Conservation (phyloP, 768 basidiomycete species). For the Multifurca ochricompacta region DNA sequence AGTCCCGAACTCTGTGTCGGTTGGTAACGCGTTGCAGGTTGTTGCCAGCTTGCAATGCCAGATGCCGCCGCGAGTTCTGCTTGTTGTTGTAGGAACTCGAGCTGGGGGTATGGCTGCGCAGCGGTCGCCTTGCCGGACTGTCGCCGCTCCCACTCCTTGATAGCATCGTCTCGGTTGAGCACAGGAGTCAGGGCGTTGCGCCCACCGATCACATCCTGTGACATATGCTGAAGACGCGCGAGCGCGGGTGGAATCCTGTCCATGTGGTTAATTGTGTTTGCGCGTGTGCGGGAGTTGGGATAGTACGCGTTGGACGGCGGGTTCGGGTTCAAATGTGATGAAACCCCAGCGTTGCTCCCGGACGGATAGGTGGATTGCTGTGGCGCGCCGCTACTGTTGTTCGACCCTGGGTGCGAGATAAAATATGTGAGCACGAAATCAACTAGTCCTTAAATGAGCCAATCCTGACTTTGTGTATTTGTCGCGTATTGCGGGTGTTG, state of each 20-base stretch:
- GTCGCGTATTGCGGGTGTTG: slow-evolving; percentile 23
- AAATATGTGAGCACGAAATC: slow-evolving; percentile 46
- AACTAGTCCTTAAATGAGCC: slow-evolving; percentile 34
- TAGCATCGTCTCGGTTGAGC: slow-evolving; percentile 88
- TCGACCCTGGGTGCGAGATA: slow-evolving; percentile 33
- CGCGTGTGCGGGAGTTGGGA: slow-evolving; percentile 61
- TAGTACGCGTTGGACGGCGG: slow-evolving; percentile 64
- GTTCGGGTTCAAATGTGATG: slow-evolving; percentile 35
- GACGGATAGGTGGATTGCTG: slow-evolving; percentile 14
- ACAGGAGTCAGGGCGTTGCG: slow-evolving; percentile 89
- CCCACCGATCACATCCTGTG: slow-evolving; percentile 67
- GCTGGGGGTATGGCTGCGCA: slow-evolving; percentile 78
- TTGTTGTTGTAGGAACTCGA: slow-evolving; percentile 90
- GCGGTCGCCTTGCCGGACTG: slow-evolving; percentile 64
- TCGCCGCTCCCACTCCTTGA: slow-evolving; percentile 92
- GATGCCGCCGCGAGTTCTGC: slow-evolving; percentile 70
- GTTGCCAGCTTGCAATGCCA: slow-evolving; percentile 51
- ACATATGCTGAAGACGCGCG: slow-evolving; percentile 83
- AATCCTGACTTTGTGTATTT: slow-evolving; percentile 25
- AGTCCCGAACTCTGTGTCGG: slow-evolving; percentile 58
- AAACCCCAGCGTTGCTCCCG: slow-evolving; percentile 12
- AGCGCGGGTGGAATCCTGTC: slow-evolving; percentile 93
- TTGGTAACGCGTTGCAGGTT: slow-evolving; percentile 36
- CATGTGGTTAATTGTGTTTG: slow-evolving; percentile 90
- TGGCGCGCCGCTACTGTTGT: slow-evolving; percentile 24